Evolutionary conservation across 805 yeast species (phyloP).

Genomic region (Pichia sporocuriosa): DNA sequence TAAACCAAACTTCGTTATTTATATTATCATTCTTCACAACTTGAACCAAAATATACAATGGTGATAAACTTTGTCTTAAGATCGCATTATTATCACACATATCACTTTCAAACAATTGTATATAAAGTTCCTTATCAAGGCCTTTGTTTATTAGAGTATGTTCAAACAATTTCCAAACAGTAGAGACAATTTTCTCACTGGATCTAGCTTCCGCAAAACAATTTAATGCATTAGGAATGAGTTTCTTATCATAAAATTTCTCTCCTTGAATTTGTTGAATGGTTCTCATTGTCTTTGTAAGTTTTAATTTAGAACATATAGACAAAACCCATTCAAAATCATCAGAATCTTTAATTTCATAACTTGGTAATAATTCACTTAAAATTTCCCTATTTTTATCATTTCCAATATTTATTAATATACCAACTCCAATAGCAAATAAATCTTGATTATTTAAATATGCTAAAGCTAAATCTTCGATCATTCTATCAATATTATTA

Average conservation of each 20-base stretch:
- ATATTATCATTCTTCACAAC: slow-evolving; percentile 34
- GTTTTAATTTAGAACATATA: slow-evolving; percentile 59
- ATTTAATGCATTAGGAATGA: slow-evolving; percentile 52
- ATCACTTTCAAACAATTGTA: slow-evolving; percentile 1
- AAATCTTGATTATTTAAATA: slow-evolving; percentile 46
- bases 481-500: slow-evolving; percentile 30
- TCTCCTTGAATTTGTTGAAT: slow-evolving; percentile 50
- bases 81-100: slow-evolving; percentile 33
- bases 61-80: slow-evolving; percentile 62
- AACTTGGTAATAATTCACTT: slow-evolving; percentile 53
- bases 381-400: slow-evolving; percentile 39
- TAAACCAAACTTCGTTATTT: slow-evolving; percentile 22
- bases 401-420: slow-evolving; percentile 44
- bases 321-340: slow-evolving; percentile 76
- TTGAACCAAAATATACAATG: slow-evolving; percentile 57
- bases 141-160: slow-evolving; percentile 46
- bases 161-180: slow-evolving; percentile 58
- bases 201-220: slow-evolving; percentile 62
- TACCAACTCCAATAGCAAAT: slow-evolving; percentile 66
- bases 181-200: slow-evolving; percentile 41
- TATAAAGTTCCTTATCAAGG: slow-evolving; percentile 24
- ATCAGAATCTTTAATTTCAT: slow-evolving; percentile 57
- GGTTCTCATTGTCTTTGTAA: slow-evolving; percentile 50
- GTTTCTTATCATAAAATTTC: slow-evolving; percentile 21
- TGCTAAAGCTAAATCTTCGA: slow-evolving; percentile 48